Conservation (phyloP, 2,329 filamentous ascomycete species). For the Botryotinia convoluta region DNA sequence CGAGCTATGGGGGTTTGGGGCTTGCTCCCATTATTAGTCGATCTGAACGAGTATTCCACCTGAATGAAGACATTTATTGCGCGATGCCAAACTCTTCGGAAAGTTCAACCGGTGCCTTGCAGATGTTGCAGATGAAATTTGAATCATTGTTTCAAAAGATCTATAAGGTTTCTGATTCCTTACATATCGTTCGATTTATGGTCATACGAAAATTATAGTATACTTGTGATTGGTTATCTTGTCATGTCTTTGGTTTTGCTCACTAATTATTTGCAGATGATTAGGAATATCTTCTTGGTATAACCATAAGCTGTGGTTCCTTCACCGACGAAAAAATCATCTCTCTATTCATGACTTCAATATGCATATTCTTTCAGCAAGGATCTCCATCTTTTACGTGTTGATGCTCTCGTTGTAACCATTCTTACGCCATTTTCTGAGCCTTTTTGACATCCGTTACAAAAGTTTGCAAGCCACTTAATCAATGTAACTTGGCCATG, state of each 20-base stretch:
- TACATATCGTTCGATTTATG: conserved; percentile 9
- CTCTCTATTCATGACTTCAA: background rate
- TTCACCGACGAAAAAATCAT: background rate
- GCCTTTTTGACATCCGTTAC: background rate
- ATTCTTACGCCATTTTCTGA: background rate
- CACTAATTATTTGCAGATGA: background rate
- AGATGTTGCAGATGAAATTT: conserved; percentile 1
- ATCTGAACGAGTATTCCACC: background rate
- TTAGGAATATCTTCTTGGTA: background rate
- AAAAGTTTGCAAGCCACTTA: conserved; percentile 6
- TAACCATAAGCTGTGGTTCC: background rate
- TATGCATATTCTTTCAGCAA: background rate
- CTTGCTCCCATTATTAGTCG: background rate
- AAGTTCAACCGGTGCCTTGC: background rate
- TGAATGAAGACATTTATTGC: background rate
- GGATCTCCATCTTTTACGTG: background rate
- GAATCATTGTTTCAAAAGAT: conserved; percentile 2
- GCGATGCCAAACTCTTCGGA: background rate
- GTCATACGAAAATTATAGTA: background rate
- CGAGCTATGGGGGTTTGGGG: background rate
- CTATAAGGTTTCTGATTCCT: background rate
- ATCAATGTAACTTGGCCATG: conserved; percentile 5
- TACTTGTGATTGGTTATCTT: background rate
- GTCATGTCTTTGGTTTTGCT: background rate
- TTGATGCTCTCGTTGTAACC: background rate